Percentiles rank a stretch among this genome's conserved stretches.
Conservation (phyloP, 768 basidiomycete species). For the Kwoniella botswanensis region DNA sequence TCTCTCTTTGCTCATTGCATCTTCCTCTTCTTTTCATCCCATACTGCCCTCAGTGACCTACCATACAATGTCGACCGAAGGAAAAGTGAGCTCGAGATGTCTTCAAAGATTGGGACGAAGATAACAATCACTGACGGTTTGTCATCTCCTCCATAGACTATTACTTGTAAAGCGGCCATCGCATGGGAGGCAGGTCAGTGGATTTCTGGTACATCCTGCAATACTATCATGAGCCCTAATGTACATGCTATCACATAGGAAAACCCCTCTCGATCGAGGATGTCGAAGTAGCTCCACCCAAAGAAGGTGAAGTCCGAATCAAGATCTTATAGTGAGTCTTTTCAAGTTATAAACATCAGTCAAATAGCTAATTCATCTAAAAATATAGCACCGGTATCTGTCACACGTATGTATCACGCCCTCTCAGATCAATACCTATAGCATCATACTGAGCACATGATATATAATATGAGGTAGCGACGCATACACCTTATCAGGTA, state of each 20-base stretch:
- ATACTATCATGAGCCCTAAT: not conserved
- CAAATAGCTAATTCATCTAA: not conserved
- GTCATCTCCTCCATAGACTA: constrained; percentile 27
- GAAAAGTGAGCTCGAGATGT: constrained; percentile 61
- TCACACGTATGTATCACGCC: constrained; percentile 67
- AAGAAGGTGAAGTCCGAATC: constrained; percentile 88
- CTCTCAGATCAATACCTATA: not conserved
- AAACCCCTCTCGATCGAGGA: constrained; percentile 78
- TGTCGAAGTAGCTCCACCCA: constrained; percentile 90
- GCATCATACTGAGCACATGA: not conserved
- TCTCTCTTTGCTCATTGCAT: not conserved
- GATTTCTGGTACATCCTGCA: not conserved
- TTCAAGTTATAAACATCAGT: not conserved
- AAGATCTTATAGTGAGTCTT: constrained; percentile 71
- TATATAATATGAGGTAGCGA: constrained; percentile 60
- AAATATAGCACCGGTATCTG: constrained; percentile 79
- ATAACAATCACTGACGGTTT: not conserved
- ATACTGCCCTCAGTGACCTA: not conserved
- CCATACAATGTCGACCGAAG: constrained; percentile 71
- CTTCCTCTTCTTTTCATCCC: not conserved
- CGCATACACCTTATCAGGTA: constrained; percentile 93
- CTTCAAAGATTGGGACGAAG: constrained; percentile 1
- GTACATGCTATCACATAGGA: constrained; percentile 18
- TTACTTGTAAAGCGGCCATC: constrained; percentile 90
- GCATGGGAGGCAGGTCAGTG: constrained; percentile 90